A percentile compares a stretch with the other conserved stretches of the same genome.
Evolutionary conservation across 2,329 filamentous ascomycete species (phyloP).

Genomic region (Ophiostoma sp.): DNA sequence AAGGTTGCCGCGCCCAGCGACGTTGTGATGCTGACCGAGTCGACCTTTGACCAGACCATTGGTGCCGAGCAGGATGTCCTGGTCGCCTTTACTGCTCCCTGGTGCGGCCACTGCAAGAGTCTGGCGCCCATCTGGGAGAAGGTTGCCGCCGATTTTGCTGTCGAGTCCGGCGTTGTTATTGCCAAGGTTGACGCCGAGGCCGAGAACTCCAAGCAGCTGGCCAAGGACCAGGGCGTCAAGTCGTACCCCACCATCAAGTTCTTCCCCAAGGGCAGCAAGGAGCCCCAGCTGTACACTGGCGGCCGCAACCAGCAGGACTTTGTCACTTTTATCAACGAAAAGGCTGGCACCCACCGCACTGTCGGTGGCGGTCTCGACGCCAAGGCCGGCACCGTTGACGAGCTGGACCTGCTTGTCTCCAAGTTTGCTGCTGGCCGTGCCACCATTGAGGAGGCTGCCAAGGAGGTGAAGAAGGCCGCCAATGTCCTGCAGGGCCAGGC

Average conservation of each 20-base stretch:
- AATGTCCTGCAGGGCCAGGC: slow-evolving; percentile 57
- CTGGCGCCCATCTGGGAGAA: slow-evolving; percentile 88
- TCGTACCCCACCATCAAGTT: slow-evolving; percentile 98
- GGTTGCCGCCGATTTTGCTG: slow-evolving; percentile 70
- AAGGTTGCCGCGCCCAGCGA: slow-evolving; percentile 67
- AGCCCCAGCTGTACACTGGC: slow-evolving; percentile 65
- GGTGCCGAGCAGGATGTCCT: slow-evolving; percentile 84
- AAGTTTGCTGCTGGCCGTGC: slow-evolving; percentile 61
- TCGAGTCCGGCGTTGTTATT: slow-evolving; percentile 73
- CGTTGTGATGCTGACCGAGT: slow-evolving; percentile 75
- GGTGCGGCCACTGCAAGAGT: slow-evolving; percentile 98
- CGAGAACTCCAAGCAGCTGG: slow-evolving; percentile 69
- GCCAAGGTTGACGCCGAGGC: slow-evolving; percentile 95
- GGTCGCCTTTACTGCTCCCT: slow-evolving; percentile 95
- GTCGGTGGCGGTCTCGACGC: slow-evolving; percentile 74
- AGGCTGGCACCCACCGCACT: slow-evolving; percentile 80
- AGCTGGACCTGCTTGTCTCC: slow-evolving; percentile 68
- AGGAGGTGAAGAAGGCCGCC: slow-evolving; percentile 67
- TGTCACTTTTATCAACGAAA: slow-evolving; percentile 76
- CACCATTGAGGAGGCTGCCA: slow-evolving; percentile 57
- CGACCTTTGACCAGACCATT: slow-evolving; percentile 69
- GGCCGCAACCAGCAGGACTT: slow-evolving; percentile 73
- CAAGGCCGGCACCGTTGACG: slow-evolving; percentile 74
- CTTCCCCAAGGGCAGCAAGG: slow-evolving; percentile 80
- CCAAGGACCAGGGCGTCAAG: slow-evolving; percentile 68